These are phyloP conservation scores for Macrocybe gigantea DNA, from an alignment of 768 basidiomycete genomes.

Conservation along the genomic window DNA sequence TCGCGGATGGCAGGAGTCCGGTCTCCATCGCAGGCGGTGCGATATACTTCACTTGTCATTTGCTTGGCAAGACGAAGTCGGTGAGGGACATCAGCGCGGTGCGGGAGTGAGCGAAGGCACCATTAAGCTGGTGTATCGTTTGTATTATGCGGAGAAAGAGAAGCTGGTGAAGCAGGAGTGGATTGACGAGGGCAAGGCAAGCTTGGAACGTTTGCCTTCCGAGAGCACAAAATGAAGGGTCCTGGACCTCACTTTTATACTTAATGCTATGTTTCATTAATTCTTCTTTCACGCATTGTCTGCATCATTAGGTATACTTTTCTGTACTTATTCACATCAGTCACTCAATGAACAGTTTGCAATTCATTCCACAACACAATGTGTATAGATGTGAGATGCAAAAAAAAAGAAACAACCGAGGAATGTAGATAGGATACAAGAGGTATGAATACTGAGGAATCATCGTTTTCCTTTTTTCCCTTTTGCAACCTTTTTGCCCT, in stretches of 20 bases:
- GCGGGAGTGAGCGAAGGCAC: conserved; percentile 93
- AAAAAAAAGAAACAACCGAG: background rate
- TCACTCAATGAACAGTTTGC: no score
- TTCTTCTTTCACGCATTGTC: no score
- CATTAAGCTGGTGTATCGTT: conserved; percentile 82
- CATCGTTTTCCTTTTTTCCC: conserved; percentile 24
- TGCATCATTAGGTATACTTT: no score
- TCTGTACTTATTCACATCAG: no score
- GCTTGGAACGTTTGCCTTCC: conserved; percentile 36
- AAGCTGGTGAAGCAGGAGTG: conserved; percentile 82
- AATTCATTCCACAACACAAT: no score
- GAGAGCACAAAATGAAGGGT: conserved; percentile 31
- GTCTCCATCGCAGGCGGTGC: conserved; percentile 98
- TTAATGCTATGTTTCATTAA: no score
- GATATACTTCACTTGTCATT: conserved; percentile 86
- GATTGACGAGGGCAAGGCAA: conserved; percentile 75
- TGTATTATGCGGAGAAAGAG: conserved; percentile 69
- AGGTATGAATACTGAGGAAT: background rate
- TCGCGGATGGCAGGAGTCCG: conserved; percentile 91
- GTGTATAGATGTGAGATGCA: no score
- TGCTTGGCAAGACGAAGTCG: conserved; percentile 71
- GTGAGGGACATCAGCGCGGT: conserved; percentile 85
- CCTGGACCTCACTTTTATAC: no score
- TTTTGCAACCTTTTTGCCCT: conserved; percentile 19
- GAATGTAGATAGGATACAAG: background rate